Conservation (phyloP, 2,329 filamentous ascomycete genomes). For the Fusarium phyllophilum region DNA sequence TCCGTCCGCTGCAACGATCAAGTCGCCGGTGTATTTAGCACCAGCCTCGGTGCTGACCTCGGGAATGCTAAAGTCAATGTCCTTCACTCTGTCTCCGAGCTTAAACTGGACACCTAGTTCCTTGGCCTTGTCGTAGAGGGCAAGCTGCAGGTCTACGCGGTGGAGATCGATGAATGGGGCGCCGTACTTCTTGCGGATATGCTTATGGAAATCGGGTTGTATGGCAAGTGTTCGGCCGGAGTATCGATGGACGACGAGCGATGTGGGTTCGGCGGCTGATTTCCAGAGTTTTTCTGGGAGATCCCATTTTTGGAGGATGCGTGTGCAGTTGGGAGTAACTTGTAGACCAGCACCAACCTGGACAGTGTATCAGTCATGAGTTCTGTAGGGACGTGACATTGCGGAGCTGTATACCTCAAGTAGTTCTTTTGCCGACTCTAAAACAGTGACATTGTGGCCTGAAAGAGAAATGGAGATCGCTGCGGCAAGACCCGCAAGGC, state of each 20-base stretch:
- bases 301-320: constrained; percentile 61
- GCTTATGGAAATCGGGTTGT: constrained; percentile 62
- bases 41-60: constrained; percentile 54
- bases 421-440: neutral
- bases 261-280: constrained; percentile 54
- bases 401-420: neutral
- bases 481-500: neutral
- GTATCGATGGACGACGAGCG: constrained; percentile 64
- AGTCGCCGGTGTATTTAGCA: constrained; percentile 37
- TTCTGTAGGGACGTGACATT: fast-evolving
- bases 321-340: constrained; percentile 61
- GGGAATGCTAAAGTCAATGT: constrained; percentile 59
- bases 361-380: fast-evolving
- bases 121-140: constrained; percentile 61
- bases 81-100: constrained; percentile 58
- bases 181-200: constrained; percentile 64
- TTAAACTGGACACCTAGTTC: constrained; percentile 63
- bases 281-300: constrained; percentile 57
- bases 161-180: constrained; percentile 70
- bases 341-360: constrained; percentile 62
- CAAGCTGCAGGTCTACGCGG: constrained; percentile 68
- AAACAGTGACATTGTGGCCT: neutral
- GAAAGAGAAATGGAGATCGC: neutral
- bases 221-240: constrained; percentile 59
- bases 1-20: constrained; percentile 70